Conservation (phyloP, 1,284 basidiomycete species). For the Trametes sp. region DNA sequence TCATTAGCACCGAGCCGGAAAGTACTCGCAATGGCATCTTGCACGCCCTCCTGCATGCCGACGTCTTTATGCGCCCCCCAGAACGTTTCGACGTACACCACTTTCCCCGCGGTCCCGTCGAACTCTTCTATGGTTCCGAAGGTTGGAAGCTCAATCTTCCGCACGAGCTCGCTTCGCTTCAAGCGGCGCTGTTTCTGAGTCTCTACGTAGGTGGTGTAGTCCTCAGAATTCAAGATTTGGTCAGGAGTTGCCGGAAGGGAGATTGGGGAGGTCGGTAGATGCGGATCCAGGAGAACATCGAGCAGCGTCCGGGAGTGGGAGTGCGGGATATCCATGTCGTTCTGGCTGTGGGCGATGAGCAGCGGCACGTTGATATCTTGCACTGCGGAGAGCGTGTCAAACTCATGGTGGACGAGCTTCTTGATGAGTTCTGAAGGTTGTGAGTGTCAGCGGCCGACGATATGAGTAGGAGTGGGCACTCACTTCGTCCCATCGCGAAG, state of each 20-base stretch:
- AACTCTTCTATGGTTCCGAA: conserved; percentile 71
- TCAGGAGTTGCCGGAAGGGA: conserved; percentile 45
- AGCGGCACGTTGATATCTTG: conserved; percentile 63
- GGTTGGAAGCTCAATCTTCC: conserved; percentile 53
- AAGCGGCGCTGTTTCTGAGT: conserved; percentile 35
- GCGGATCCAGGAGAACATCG: conserved; percentile 68
- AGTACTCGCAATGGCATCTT: conserved; percentile 69
- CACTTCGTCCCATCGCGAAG: conserved; percentile 76
- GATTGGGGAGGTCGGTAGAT: conserved; percentile 57
- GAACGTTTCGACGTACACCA: conserved; percentile 66
- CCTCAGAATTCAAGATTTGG: conserved; percentile 28
- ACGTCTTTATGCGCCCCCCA: conserved; percentile 72
- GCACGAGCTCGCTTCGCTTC: conserved; percentile 55
- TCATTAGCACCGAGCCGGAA: conserved; percentile 44
- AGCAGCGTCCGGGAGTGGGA: conserved; percentile 81
- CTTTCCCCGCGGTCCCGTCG: conserved; percentile 51
- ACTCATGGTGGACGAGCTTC: conserved; percentile 64
- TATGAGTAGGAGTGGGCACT: conserved; percentile 38
- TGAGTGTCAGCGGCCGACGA: conserved; percentile 1
- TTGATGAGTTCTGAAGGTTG: conserved; percentile 60
- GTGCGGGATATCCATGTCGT: conserved; percentile 85
- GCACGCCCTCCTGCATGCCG: conserved; percentile 74
- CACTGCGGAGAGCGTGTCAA: conserved; percentile 70
- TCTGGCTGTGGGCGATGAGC: conserved; percentile 80
- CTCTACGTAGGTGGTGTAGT: conserved; percentile 34